phyloP scores from a whole-genome alignment of 139 green algal species.

The Chlamydomonas applanata region DNA sequence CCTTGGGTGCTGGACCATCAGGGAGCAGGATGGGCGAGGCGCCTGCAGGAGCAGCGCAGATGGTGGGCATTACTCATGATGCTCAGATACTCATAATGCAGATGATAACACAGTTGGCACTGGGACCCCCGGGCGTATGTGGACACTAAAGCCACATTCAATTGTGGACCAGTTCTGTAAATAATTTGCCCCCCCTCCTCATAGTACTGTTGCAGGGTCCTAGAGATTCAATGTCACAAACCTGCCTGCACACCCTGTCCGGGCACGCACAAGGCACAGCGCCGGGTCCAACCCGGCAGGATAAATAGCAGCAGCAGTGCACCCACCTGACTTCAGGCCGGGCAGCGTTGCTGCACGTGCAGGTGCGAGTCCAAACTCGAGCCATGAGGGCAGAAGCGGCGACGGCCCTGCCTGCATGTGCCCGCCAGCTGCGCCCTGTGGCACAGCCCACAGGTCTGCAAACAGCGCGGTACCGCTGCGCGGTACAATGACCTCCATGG shows the following conservation, averaged over 20 bases:
- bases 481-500: conserved; percentile 47
- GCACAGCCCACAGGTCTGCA: conserved; percentile 76
- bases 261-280: too few relatives aligned
- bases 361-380: conserved; percentile 69
- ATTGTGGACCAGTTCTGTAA: not conserved
- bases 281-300: too few relatives aligned
- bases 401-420: conserved; percentile 40
- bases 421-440: conserved; percentile 37
- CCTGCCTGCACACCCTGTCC: too few relatives aligned
- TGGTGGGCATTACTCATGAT: too few relatives aligned
- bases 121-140: too few relatives aligned
- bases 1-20: not conserved
- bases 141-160: too few relatives aligned
- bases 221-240: not conserved
- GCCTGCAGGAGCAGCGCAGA: not conserved
- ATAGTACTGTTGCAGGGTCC: too few relatives aligned
- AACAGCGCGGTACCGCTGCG: conserved; percentile 70
- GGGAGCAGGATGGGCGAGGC: not conserved
- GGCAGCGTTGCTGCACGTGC: conserved; percentile 3
- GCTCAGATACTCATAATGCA: too few relatives aligned
- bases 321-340: conserved; percentile 19
- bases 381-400: conserved; percentile 71
- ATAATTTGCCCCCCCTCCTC: not conserved
- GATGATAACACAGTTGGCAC: too few relatives aligned
- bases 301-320: not conserved